Conservation (phyloP, 306 rosid genomes). For the Hippophae rhamnoides region DNA sequence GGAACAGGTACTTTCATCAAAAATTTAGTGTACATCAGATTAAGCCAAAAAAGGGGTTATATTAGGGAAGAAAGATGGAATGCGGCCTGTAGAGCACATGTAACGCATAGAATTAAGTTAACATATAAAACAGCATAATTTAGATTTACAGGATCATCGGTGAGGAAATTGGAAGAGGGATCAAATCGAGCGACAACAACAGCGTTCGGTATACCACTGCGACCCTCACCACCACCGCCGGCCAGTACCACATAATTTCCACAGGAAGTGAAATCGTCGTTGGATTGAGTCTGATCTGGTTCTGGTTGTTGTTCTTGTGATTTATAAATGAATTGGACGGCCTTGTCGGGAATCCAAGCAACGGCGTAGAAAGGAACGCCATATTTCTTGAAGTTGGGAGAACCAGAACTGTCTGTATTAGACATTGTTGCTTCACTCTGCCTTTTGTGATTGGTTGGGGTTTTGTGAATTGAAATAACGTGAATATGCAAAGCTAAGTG, state of each 20-base stretch:
- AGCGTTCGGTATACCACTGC: constrained; percentile 77
- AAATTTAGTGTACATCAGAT: background rate
- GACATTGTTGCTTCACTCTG: background rate
- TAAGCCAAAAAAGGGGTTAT: background rate
- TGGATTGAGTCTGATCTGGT: constrained; percentile 15
- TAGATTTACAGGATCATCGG: constrained; percentile 50
- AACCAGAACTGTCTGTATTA: constrained; percentile 14
- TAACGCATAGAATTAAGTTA: background rate
- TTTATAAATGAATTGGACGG: constrained; percentile 19
- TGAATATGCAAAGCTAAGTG: too few relatives aligned
- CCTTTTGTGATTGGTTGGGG: background rate
- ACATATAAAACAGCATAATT: background rate
- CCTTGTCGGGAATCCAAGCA: constrained; percentile 46
- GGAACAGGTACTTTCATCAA: background rate
- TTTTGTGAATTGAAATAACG: too few relatives aligned
- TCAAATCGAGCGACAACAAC: constrained; percentile 50
- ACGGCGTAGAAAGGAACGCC: constrained; percentile 76
- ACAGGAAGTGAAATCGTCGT: constrained; percentile 11
- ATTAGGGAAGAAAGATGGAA: too few relatives aligned
- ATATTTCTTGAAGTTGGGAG: constrained; percentile 51
- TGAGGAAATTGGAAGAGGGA: constrained; percentile 40
- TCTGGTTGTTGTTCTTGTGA: background rate
- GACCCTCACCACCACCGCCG: constrained; percentile 91
- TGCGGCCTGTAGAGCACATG: too few relatives aligned
- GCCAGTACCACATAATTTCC: constrained; percentile 43